Evolutionary conservation across 2,329 filamentous ascomycete species (phyloP).

Genomic region (Aspergillus sp.): DNA sequence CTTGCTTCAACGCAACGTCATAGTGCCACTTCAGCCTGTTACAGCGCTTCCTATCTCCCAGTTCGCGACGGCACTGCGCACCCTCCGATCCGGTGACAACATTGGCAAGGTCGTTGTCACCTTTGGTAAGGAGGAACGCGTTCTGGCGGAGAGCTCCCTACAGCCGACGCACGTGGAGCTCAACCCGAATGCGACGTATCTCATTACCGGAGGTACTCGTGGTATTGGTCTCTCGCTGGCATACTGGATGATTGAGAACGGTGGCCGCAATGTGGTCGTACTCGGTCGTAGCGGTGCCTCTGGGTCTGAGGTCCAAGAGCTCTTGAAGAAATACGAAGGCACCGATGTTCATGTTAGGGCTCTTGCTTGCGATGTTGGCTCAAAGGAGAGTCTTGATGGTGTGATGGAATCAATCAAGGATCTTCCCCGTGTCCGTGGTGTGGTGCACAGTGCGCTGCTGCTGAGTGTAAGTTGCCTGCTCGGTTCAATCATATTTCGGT

Average conservation of each 20-base stretch:
- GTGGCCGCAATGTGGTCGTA: background rate
- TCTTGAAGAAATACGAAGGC: background rate
- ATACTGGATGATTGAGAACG: background rate
- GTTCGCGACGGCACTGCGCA: background rate
- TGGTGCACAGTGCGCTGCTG: background rate
- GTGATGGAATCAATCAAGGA: background rate
- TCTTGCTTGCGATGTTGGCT: background rate
- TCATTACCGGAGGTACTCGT: background rate
- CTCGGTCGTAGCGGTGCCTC: background rate
- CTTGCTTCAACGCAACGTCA: background rate
- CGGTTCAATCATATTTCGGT: no score
- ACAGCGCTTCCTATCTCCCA: background rate
- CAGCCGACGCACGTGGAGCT: background rate
- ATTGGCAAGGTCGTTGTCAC: background rate
- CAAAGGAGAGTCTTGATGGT: background rate
- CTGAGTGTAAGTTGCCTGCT: background rate
- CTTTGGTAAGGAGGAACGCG: background rate
- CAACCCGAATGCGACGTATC: background rate
- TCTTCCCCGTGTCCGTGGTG: background rate
- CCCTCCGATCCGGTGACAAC: background rate
- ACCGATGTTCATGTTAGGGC: background rate
- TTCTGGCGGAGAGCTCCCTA: background rate
- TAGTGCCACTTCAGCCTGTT: background rate
- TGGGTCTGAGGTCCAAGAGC: background rate
- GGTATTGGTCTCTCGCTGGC: background rate